Percentiles rank a stretch among this genome's conserved stretches.
Conservation (phyloP, 805 yeast species). For the Suhomyces emberorum region DNA sequence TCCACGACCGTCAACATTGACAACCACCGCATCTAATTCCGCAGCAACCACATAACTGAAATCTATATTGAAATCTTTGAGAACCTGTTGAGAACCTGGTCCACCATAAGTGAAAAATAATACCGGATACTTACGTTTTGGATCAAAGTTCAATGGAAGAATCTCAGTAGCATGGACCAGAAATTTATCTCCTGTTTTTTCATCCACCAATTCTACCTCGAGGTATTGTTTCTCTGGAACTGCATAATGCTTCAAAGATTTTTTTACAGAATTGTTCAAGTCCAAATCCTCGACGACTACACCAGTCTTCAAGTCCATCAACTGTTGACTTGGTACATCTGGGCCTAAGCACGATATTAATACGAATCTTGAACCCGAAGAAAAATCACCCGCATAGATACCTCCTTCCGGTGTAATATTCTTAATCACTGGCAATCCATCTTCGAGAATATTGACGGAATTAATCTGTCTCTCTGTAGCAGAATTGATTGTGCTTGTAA, state of each 20-base stretch:
- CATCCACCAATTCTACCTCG: constrained; percentile 50
- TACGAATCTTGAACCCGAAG: constrained; percentile 73
- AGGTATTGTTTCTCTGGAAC: constrained; percentile 56
- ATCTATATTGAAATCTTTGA: constrained; percentile 52
- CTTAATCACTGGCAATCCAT: constrained; percentile 45
- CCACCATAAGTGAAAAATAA: constrained; percentile 93
- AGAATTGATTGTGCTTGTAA: constrained; percentile 69
- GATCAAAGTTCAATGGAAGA: constrained; percentile 69
- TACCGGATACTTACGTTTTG: constrained; percentile 68
- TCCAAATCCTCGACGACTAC: constrained; percentile 40
- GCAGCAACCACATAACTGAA: constrained; percentile 80
- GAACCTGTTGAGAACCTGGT: constrained; percentile 86
- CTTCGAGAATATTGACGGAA: constrained; percentile 51
- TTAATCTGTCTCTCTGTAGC: constrained; percentile 84
- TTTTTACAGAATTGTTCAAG: constrained; percentile 42
- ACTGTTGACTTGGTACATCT: constrained; percentile 69
- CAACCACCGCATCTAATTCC: constrained; percentile 77
- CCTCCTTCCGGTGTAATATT: constrained; percentile 48
- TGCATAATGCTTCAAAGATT: constrained; percentile 41
- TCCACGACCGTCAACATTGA: constrained; percentile 95
- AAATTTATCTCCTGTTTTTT: constrained; percentile 42
- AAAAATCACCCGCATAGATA: constrained; percentile 69
- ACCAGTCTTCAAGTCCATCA: constrained; percentile 42
- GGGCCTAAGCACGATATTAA: constrained; percentile 79
- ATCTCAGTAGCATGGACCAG: constrained; percentile 70